These are phyloP conservation scores for Albugo candida DNA, from an alignment of 352 stramenopile genomes.

Conservation along the genomic window DNA sequence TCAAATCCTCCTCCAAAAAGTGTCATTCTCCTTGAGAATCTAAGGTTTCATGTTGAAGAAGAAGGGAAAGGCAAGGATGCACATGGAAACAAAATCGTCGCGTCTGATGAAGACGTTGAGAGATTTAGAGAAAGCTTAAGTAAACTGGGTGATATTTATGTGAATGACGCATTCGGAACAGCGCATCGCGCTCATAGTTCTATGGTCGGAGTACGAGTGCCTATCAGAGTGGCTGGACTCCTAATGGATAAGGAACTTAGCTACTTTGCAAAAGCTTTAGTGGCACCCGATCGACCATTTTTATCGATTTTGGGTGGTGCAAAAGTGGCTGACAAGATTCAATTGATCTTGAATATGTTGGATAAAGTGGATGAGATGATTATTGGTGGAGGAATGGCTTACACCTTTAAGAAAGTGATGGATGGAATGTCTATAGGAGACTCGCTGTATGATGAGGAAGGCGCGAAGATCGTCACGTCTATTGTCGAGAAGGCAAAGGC, in stretches of 20 bases:
- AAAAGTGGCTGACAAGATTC: constrained; percentile 99
- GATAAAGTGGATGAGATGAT: constrained; percentile 98
- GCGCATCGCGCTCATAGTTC: constrained; percentile 97
- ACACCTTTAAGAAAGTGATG: constrained; percentile 99
- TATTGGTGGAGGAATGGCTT: constrained; percentile 98
- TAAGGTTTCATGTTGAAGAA: constrained; percentile 97
- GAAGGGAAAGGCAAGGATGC: constrained; percentile 77
- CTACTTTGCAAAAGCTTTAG: constrained; percentile 98
- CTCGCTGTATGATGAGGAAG: constrained; percentile 83
- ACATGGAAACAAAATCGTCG: constrained; percentile 66
- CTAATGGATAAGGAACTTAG: constrained; percentile 99
- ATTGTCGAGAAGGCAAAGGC: constrained; percentile 95
- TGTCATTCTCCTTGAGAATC: constrained; percentile 97
- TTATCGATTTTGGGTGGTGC: constrained; percentile 97
- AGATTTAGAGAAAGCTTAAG: constrained; percentile 84
- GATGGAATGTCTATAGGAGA: constrained; percentile 91
- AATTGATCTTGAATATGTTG: constrained; percentile 98
- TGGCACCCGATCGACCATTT: constrained; percentile 91
- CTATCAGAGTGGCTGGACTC: constrained; percentile 85
- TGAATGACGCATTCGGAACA: constrained; percentile 99
- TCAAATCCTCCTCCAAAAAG: constrained; percentile 38
- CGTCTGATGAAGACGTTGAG: constrained; percentile 85
- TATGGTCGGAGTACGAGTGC: constrained; percentile 90
- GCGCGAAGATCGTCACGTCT: constrained; percentile 66
- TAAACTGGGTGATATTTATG: constrained; percentile 92